Evolutionary conservation across 176 grass and related monocot species (phyloP).

Genomic region (Elymus sibiricus): DNA sequence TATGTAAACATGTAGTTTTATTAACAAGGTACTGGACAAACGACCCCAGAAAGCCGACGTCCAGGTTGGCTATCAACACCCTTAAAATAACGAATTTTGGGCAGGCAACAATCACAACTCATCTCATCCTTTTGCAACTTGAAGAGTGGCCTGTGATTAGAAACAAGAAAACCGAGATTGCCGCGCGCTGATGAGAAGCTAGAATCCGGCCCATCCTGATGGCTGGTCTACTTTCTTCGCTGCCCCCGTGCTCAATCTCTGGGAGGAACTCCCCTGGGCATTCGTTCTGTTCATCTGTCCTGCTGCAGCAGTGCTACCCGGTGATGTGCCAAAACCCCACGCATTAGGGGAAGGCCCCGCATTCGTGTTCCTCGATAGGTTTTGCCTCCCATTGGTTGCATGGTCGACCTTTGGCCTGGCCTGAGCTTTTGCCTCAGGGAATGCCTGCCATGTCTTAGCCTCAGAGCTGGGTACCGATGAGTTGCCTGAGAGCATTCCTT

Average conservation of each 20-base stretch:
- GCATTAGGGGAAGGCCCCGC: slow-evolving; percentile 9
- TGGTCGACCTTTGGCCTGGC: slow-evolving; percentile 37
- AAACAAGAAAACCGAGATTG: slow-evolving; percentile 3
- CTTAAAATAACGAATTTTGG: slow-evolving; percentile 13
- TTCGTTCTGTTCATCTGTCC: slow-evolving; percentile 16
- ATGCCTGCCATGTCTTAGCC: slow-evolving; percentile 52
- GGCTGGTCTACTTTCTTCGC: slow-evolving; percentile 48
- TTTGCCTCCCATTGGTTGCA: slow-evolving; percentile 38
- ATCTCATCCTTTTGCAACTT: neutral
- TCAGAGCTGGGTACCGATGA: slow-evolving; percentile 41
- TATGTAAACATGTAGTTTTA: slow-evolving; percentile 33
- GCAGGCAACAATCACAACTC: neutral
- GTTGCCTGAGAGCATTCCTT: slow-evolving; percentile 47
- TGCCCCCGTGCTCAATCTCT: slow-evolving; percentile 35
- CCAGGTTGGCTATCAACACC: slow-evolving; percentile 3
- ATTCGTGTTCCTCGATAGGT: slow-evolving; percentile 15
- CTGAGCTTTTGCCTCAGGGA: slow-evolving; percentile 50
- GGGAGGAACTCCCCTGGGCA: slow-evolving; percentile 45
- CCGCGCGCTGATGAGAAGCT: neutral
- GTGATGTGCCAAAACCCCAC: slow-evolving; percentile 46
- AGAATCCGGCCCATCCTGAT: slow-evolving; percentile 85
- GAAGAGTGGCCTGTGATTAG: neutral
- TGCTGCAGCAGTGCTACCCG: slow-evolving; percentile 15
- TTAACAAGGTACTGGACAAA: slow-evolving; percentile 24
- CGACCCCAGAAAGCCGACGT: neutral